Percentiles rank a stretch among this genome's conserved stretches.
Evolutionary conservation across 2,329 filamentous ascomycete genomes (phyloP).

Genomic region (Phialophora verrucosa): DNA sequence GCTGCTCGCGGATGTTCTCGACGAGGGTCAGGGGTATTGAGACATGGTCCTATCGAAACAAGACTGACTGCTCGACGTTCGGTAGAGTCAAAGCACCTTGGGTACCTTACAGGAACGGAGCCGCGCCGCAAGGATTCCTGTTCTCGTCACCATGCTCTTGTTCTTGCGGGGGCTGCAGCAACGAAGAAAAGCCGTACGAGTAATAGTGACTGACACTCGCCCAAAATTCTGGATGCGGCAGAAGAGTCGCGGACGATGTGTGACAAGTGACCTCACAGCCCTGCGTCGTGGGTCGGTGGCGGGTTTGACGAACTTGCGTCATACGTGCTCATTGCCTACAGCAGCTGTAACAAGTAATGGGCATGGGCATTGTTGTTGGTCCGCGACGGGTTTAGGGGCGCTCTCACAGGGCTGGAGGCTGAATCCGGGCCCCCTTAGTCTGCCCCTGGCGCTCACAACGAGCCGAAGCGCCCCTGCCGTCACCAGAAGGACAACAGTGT

Average conservation of each 20-base stretch:
- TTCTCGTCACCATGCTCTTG: neutral
- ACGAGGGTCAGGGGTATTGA: neutral
- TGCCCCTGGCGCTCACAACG: neutral
- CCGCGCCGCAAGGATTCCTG: neutral
- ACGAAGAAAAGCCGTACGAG: neutral
- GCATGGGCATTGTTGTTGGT: conserved; percentile 1
- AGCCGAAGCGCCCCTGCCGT: neutral
- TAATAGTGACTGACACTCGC: neutral
- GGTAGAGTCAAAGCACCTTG: neutral
- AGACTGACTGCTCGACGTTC: neutral
- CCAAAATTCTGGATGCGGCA: neutral
- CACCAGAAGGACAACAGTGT: neutral
- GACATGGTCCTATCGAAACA: neutral
- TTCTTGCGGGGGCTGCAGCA: neutral
- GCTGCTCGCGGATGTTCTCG: neutral
- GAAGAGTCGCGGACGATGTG: neutral
- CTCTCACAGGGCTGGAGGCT: neutral
- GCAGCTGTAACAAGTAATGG: no score
- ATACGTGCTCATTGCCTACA: neutral
- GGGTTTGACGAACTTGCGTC: neutral
- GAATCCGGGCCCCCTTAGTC: neutral
- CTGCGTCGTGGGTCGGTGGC: no score
- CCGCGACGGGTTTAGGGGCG: neutral
- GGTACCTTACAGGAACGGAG: neutral
- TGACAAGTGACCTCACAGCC: no score